phyloP scores from a whole-genome alignment of 2,329 filamentous ascomycete genomes.

The Metarhizium humberi region DNA sequence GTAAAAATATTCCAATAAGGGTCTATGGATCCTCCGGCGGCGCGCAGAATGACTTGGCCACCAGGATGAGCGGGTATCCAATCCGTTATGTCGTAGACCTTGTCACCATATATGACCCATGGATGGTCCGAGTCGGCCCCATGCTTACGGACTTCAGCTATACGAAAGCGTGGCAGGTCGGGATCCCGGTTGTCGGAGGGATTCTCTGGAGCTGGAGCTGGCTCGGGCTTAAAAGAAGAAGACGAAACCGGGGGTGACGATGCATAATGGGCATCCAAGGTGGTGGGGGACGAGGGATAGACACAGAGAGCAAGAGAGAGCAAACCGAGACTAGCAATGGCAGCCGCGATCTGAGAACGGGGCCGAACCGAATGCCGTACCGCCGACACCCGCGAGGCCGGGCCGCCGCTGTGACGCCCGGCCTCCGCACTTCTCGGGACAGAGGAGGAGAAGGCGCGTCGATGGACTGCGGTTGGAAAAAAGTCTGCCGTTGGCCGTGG shows the following conservation, averaged over 20 bases:
- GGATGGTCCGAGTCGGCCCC: conserved; percentile 42
- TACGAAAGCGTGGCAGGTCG: conserved; percentile 36
- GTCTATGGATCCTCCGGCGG: conserved; percentile 55
- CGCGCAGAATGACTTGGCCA: conserved; percentile 57
- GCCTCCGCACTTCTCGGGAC: not conserved
- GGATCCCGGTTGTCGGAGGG: conserved; percentile 25
- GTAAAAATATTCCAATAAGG: conserved; percentile 63
- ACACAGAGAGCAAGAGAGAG: conserved; percentile 4
- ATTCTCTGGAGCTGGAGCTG: not conserved
- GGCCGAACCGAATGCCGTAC: conserved; percentile 5
- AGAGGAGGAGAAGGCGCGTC: conserved; percentile 1
- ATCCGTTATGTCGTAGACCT: conserved; percentile 63
- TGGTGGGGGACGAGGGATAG: not conserved
- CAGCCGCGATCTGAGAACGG: conserved; percentile 6
- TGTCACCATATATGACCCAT: conserved; percentile 55
- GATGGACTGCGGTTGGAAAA: not conserved
- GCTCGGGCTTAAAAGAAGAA: not conserved
- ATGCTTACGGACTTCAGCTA: conserved; percentile 43
- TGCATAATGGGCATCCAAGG: conserved; percentile 7
- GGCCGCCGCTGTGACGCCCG: not conserved
- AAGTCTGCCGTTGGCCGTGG: not conserved
- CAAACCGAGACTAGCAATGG: conserved; percentile 5
- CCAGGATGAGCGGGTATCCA: conserved; percentile 59
- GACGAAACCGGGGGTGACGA: not conserved
- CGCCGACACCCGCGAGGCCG: conserved; percentile 2